These are phyloP conservation scores for Leishmania lainsoni DNA, from an alignment of 208 protist species.

Conservation along the genomic window DNA sequence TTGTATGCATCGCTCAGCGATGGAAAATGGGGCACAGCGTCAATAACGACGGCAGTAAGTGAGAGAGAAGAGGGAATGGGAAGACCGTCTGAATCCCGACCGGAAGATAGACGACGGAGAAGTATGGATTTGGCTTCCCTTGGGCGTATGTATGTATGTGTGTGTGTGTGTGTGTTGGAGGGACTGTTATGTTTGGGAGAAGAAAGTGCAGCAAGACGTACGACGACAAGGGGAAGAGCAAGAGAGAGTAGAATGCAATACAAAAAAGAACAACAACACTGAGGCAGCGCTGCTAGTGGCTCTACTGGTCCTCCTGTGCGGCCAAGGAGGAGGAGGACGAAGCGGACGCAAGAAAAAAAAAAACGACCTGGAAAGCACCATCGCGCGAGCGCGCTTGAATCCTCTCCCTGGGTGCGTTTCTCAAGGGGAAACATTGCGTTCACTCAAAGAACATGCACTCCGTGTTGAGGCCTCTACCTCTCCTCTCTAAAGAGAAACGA, in stretches of 20 bases:
- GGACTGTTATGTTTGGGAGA: background rate
- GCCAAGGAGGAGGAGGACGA: background rate
- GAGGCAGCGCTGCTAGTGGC: background rate
- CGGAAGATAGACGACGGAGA: background rate
- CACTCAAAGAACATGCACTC: background rate
- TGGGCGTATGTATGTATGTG: too few relatives aligned
- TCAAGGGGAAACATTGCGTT: background rate
- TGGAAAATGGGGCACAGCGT: background rate
- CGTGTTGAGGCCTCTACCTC: background rate
- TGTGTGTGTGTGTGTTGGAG: background rate
- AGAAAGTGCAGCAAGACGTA: background rate
- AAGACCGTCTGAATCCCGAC: background rate
- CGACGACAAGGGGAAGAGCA: background rate
- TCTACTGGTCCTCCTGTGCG: background rate
- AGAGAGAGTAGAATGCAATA: background rate
- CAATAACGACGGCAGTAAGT: background rate
- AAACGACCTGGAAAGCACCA: background rate
- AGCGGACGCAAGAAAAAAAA: background rate
- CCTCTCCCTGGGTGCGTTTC: conserved; percentile 8
- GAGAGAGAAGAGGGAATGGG: background rate
- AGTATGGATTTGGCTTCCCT: background rate
- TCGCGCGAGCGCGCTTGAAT: background rate
- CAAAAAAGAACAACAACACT: background rate
- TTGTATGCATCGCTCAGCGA: background rate
- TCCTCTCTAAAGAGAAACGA: background rate